phyloP scores from a whole-genome alignment of 805 yeast genomes.

The Lipomyces orientalis region DNA sequence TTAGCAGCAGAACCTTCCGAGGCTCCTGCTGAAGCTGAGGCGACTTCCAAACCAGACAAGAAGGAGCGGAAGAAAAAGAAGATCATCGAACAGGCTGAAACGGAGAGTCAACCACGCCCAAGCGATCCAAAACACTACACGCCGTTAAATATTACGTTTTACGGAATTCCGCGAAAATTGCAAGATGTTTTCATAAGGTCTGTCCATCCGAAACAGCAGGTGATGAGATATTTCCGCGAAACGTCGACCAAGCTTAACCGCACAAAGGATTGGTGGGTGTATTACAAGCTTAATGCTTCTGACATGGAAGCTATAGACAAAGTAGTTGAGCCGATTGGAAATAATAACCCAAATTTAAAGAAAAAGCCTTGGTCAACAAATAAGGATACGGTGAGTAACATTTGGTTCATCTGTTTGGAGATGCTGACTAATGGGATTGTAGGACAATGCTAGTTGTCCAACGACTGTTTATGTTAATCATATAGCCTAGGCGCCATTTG shows the following conservation, averaged over 20 bases:
- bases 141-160: slow-evolving; percentile 68
- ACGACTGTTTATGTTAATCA: neutral
- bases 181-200: slow-evolving; percentile 70
- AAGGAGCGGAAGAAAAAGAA: slow-evolving; percentile 41
- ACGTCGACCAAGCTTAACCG: slow-evolving; percentile 66
- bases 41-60: slow-evolving; percentile 11
- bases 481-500: neutral
- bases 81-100: slow-evolving; percentile 18
- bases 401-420: neutral
- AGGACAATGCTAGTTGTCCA: neutral
- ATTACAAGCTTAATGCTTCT: slow-evolving; percentile 68
- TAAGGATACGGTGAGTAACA: slow-evolving; percentile 24
- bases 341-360: slow-evolving; percentile 25
- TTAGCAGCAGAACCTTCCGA: slow-evolving; percentile 16
- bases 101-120: neutral
- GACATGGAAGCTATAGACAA: slow-evolving; percentile 43
- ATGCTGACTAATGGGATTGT: neutral
- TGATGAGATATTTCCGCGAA: slow-evolving; percentile 64
- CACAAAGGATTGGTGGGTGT: slow-evolving; percentile 65
- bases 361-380: slow-evolving; percentile 29
- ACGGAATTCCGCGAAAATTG: slow-evolving; percentile 68
- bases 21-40: neutral
- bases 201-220: slow-evolving; percentile 62
- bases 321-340: slow-evolving; percentile 30
- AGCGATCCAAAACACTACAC: slow-evolving; percentile 46